Evolutionary conservation across 345 rosid genomes (phyloP), one percentile per base, ranked within the genome.

Genomic region (Lepidium aucheri): DNA sequence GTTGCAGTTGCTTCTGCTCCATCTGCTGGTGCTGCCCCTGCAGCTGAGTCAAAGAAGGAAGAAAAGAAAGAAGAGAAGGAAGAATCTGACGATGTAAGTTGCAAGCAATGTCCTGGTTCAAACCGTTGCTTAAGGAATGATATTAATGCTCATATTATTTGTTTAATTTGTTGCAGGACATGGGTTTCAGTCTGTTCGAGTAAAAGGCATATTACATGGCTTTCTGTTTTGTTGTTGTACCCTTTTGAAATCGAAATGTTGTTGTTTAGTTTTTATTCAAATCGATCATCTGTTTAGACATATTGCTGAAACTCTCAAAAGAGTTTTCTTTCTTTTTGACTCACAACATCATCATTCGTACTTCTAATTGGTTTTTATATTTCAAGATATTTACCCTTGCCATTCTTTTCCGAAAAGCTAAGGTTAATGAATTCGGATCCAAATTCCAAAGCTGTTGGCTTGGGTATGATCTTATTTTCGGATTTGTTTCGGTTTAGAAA

Each of bases 1-100:
- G 87, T 68, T 3, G 78, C 63, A 0, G 73, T 79, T 13, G 76
- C 79, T 5, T 51, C 84, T 17, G 76, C 81, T 6, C 65, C 72
- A 12, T 57, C 72, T 0, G 39, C 79, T 28, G 32, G 32, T 28
- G 76, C 70, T 1, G 84, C 75, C 9, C 49, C 79, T 0, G 86
- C 85, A 1, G 84, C 86, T 15, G 91, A 87, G 82, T 14, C 87
- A 9, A 84, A 90, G 83, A 82, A 85, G 64, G 96, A 87, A 52
- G 91, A 89, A 72, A 86, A 89, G 65, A 83, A 80, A 4, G 94
- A 85, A 63, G 85, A 82, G 79, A 80, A 82, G 72, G 94, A 89
- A 66, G 97, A 87, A 63, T 85, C 90, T 2, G 94, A 90, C 16
- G 97, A 87, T 12, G 96, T 89, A 67, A 83, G 83, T 62, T 46